A percentile compares a stretch with the other conserved stretches of the same genome.
These are phyloP conservation scores for Closterium sp. DNA, from an alignment of 139 green algal genomes.

Conservation along the genomic window DNA sequence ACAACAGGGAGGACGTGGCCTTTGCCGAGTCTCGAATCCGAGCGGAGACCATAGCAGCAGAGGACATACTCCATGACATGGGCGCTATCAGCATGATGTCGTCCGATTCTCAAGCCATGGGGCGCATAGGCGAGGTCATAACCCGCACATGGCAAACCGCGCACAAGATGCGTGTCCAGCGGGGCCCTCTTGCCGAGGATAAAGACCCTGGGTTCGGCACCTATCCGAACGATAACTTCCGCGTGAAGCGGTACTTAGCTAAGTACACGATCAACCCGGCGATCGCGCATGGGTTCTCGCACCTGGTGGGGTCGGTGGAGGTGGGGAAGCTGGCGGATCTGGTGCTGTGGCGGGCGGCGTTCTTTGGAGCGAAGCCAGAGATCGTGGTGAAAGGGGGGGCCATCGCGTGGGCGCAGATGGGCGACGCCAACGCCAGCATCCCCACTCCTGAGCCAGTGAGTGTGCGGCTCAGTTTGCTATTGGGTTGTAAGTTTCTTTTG, in stretches of 20 bases:
- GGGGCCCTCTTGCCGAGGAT: conserved; percentile 52
- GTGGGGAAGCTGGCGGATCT: conserved; percentile 59
- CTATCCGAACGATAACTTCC: conserved; percentile 53
- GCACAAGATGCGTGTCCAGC: conserved; percentile 58
- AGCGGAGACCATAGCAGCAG: conserved; percentile 57
- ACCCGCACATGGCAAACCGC: conserved; percentile 60
- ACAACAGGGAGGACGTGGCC: conserved; percentile 57
- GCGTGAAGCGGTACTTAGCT: conserved; percentile 57
- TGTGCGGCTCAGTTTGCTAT: too few relatives aligned
- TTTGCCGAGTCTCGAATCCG: conserved; percentile 60
- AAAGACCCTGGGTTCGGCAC: not conserved
- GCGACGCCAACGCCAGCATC: conserved; percentile 59
- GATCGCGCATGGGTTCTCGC: conserved; percentile 55
- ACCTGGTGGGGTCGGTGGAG: conserved; percentile 58
- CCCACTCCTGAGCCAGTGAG: conserved; percentile 57
- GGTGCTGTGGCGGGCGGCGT: conserved; percentile 52
- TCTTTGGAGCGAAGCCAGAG: conserved; percentile 61
- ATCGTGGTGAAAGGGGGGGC: conserved; percentile 58
- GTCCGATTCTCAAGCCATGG: conserved; percentile 59
- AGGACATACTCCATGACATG: conserved; percentile 62
- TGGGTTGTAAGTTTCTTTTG: too few relatives aligned
- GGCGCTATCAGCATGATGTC: conserved; percentile 60
- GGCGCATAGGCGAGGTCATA: conserved; percentile 49
- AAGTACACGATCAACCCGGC: conserved; percentile 64
- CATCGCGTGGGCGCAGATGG: conserved; percentile 59